These are phyloP conservation scores for Metarhizium rileyi DNA, from an alignment of 2,329 filamentous ascomycete genomes.

Conservation along the genomic window DNA sequence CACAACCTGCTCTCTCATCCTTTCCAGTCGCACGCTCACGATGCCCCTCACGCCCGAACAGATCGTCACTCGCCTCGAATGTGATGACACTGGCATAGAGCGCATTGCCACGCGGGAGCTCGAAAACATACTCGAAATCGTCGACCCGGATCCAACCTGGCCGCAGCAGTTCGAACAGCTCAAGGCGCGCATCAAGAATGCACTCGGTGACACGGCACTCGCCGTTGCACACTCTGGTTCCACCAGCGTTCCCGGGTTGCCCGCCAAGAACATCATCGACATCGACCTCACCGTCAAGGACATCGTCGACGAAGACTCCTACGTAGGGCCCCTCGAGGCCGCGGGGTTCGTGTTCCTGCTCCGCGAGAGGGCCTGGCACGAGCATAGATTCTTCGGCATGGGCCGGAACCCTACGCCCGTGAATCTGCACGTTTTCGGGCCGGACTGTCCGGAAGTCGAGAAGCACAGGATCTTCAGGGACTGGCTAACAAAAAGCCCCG, in stretches of 20 bases:
- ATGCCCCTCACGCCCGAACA: slow-evolving; percentile 1
- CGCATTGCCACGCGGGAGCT: neutral
- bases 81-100: neutral
- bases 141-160: slow-evolving; percentile 2
- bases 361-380: slow-evolving; percentile 36
- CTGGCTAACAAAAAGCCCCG: slow-evolving; percentile 25
- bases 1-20: neutral
- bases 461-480: slow-evolving; percentile 34
- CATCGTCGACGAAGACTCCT: slow-evolving; percentile 28
- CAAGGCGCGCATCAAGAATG: neutral
- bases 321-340: slow-evolving; percentile 31
- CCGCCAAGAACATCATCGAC: slow-evolving; percentile 43
- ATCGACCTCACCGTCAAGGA: slow-evolving; percentile 38
- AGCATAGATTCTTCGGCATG: slow-evolving; percentile 37
- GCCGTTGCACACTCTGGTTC: slow-evolving; percentile 38
- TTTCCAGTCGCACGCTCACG: neutral
- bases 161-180: neutral
- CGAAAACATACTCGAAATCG: neutral
- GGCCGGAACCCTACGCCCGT: slow-evolving; percentile 20
- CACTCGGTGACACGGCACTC: slow-evolving; percentile 16
- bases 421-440: slow-evolving; percentile 41
- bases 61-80: neutral
- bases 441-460: slow-evolving; percentile 28
- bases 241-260: slow-evolving; percentile 38
- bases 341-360: slow-evolving; percentile 35